Conservation (phyloP, 2,329 filamentous ascomycete genomes). For the Cryphonectria nitschkei region DNA sequence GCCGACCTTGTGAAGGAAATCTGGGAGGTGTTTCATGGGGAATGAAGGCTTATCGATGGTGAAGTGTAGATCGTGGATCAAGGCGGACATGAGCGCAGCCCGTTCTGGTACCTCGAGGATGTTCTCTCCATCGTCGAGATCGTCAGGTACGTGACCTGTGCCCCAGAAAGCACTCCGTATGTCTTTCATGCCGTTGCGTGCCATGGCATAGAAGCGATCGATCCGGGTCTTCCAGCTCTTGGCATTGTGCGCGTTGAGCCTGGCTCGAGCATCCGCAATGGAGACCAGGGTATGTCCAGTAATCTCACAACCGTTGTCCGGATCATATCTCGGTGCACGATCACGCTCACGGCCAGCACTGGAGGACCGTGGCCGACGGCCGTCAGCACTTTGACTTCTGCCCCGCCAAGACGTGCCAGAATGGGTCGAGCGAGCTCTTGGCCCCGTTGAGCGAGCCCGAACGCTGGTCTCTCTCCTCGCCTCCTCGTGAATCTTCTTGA, state of each 20-base stretch:
- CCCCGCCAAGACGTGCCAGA: conserved; percentile 42
- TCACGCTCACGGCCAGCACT: conserved; percentile 42
- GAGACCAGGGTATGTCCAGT: conserved; percentile 73
- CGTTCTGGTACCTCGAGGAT: conserved; percentile 85
- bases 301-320: conserved; percentile 74
- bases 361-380: conserved; percentile 41
- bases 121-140: conserved; percentile 79
- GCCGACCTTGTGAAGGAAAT: conserved; percentile 86
- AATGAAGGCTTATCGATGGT: conserved; percentile 92
- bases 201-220: conserved; percentile 71
- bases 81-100: conserved; percentile 78
- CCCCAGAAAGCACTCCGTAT: conserved; percentile 82
- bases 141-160: conserved; percentile 77
- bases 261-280: conserved; percentile 74
- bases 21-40: conserved; percentile 76
- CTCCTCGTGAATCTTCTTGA: conserved; percentile 78
- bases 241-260: conserved; percentile 78
- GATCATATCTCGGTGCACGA: conserved; percentile 71
- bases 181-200: conserved; percentile 76
- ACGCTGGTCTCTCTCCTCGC: conserved; percentile 57
- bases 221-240: conserved; percentile 93
- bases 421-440: conserved; percentile 41
- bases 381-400: conserved; percentile 62
- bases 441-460: conserved; percentile 58
- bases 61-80: conserved; percentile 84